Base-by-base conservation (phyloP, 352 stramenopile genomes). In the Saprolegnia parasitica region DNA sequence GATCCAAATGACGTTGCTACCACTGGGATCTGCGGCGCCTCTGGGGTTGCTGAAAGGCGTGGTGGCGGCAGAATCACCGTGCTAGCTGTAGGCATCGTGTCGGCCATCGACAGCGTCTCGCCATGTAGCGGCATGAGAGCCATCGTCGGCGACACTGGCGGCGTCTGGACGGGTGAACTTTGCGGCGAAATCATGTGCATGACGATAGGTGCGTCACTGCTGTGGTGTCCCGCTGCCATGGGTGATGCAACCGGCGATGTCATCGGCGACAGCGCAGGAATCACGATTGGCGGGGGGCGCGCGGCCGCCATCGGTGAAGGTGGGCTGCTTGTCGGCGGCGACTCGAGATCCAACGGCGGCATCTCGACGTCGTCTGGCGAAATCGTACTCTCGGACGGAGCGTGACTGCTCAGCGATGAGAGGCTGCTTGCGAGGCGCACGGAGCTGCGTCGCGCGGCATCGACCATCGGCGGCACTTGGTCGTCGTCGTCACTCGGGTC, bases 381-480 rank as follows among this genome's bases (percentile, higher is more conserved):
- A 11, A n/a, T 60, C 3, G 52, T 15, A 60, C 24, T 9, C 24
- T 35, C 29, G 29, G 29, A 35, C 29, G 29, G 5, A 35, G 5
- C 29, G 29, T 35, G 29, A 35, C 29, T 35, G 5, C 29, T 35
- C 29, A 35, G 29, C 29, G 29, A 35, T 2, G 29, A 35, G 24
- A 60, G 35, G 35, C 52, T 60, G 52, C 52, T 60, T 16, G 3
- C 35, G 9, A 60, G 35, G 24, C 52, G 52, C 11, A 60, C 35
- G 8, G 52, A 60, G 20, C 35, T 60, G 52, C 52, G 24, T 24
- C 13, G 52, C 9, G 24, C 35, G 11, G 35, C 13, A 3, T 2
- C 52, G 52, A 21, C 52, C 13, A 21, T n/a, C 2, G 35, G 24
- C 35, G 47, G 24, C 24, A 29, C n/a, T 55, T 55, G n/a, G 47